Base-by-base conservation (phyloP, 495 filamentous ascomycete genomes). In the Pyrenopolyporus hunteri region DNA sequence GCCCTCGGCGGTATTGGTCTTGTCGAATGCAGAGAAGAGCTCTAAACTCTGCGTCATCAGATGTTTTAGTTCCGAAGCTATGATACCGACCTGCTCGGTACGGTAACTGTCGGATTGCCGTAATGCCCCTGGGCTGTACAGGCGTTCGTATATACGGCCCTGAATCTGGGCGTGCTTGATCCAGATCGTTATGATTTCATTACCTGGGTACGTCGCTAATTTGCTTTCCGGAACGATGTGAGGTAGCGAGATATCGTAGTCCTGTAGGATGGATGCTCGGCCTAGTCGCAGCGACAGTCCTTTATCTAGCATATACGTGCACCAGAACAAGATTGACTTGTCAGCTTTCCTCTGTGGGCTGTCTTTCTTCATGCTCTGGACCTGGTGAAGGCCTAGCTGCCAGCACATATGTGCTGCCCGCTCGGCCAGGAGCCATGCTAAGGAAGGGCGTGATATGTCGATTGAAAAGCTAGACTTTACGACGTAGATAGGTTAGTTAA, bases 271-370 rank as follows among this genome's bases (percentile, higher is more conserved):
- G 0, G 84, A 81, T 0, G 85, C 81, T 4, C 85, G 83, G 1
- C 87, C 87, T 9, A 88, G 72, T 4, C 87, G 82, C n/a, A 90
- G 72, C 0, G 87, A 82, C 17, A 90, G 71, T 9, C 77, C 78
- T 57, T 83, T 86, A 57, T 88, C 80, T 6, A 86, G 68, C 22
- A 81, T 78, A 59, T 89, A 89, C 2, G 80, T 70, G 13, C 83
- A 78, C 87, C 87, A 90, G 65, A 90, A 90, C 7, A 87, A 57
- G 1, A 76, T 52, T 0, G 71, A 69, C 44, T 77, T 77, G 25
- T 75, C 54, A 6, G 77, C 70, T 20, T 71, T 73, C 22, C 76
- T 69, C 17, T 68, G 42, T 0, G 59, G 54, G 2, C 58, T 70
- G 33, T 83, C 79, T 37, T 79, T 58, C 13, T 82, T 77, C 75